These are phyloP conservation scores for Citropsis articulata DNA, from an alignment of 345 rosid species.

Conservation along the genomic window DNA sequence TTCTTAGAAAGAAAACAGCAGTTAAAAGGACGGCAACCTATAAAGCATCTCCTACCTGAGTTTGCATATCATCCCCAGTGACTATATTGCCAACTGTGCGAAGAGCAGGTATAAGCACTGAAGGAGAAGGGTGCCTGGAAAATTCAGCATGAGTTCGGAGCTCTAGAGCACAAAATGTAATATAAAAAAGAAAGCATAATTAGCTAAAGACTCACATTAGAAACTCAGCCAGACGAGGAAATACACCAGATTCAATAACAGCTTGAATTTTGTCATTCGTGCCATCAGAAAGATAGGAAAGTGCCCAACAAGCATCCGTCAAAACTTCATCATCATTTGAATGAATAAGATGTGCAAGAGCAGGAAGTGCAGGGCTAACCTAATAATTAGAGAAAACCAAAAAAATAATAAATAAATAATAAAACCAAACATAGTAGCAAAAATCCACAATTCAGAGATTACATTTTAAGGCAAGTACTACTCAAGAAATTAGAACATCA, in stretches of 20 bases:
- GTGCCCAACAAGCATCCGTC: constrained; percentile 88
- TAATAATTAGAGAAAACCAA: constrained; percentile 14
- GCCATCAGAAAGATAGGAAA: constrained; percentile 81
- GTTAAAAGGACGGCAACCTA: not conserved
- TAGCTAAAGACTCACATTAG: constrained; percentile 48
- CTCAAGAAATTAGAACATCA: constrained; percentile 12
- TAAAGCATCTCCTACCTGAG: constrained; percentile 48
- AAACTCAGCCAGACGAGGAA: constrained; percentile 70
- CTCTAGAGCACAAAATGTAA: not conserved
- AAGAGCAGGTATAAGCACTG: constrained; percentile 83
- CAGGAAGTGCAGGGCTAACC: constrained; percentile 77
- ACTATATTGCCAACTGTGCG: constrained; percentile 88
- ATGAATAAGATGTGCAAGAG: constrained; percentile 64
- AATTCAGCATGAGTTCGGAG: not conserved
- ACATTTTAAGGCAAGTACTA: not conserved
- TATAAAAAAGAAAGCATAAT: not conserved
- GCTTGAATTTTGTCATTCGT: constrained; percentile 76
- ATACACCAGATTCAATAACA: constrained; percentile 65
- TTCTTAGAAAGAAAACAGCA: not conserved
- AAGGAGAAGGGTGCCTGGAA: constrained; percentile 64
- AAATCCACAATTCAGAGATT: not conserved
- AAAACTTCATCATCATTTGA: constrained; percentile 80
- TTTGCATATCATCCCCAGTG: constrained; percentile 75
- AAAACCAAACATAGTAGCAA: not conserved
- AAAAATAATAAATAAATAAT: not conserved